Evolutionary conservation across 1,284 basidiomycete species (phyloP).

Genomic region (Exobasidium rhododendri): DNA sequence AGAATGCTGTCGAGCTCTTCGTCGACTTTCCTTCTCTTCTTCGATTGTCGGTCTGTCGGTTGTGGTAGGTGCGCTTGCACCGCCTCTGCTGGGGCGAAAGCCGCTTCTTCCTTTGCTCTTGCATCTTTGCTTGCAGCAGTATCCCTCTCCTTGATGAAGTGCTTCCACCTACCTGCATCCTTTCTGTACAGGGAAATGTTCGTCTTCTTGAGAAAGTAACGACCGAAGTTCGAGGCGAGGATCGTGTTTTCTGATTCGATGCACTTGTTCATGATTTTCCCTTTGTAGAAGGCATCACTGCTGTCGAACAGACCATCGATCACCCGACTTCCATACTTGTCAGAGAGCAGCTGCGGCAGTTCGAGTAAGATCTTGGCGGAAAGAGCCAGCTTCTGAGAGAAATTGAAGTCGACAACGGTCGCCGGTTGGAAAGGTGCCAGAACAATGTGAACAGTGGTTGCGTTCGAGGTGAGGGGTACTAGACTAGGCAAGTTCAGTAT

Average conservation of each 20-base stretch:
- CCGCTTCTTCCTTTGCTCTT: conserved; percentile 15
- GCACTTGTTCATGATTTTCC: conserved; percentile 30
- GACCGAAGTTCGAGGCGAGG: conserved; percentile 32
- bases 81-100: neutral
- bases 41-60: too few relatives aligned
- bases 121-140: neutral
- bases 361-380: conserved; percentile 16
- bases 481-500: conserved; percentile 28
- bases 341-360: conserved; percentile 30
- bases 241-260: conserved; percentile 29
- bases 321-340: conserved; percentile 48
- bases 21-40: conserved; percentile 24
- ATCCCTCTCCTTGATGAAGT: neutral
- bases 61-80: neutral
- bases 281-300: conserved; percentile 39
- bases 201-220: conserved; percentile 45
- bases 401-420: conserved; percentile 9
- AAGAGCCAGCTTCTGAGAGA: conserved; percentile 25
- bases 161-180: conserved; percentile 37
- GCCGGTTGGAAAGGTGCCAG: conserved; percentile 24
- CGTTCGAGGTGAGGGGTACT: conserved; percentile 24
- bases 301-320: conserved; percentile 42
- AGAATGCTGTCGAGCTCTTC: conserved; percentile 33
- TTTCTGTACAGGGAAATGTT: conserved; percentile 43
- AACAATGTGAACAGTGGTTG: conserved; percentile 26